Conservation (phyloP, 352 stramenopile genomes). For the Vaucheria bursata region DNA sequence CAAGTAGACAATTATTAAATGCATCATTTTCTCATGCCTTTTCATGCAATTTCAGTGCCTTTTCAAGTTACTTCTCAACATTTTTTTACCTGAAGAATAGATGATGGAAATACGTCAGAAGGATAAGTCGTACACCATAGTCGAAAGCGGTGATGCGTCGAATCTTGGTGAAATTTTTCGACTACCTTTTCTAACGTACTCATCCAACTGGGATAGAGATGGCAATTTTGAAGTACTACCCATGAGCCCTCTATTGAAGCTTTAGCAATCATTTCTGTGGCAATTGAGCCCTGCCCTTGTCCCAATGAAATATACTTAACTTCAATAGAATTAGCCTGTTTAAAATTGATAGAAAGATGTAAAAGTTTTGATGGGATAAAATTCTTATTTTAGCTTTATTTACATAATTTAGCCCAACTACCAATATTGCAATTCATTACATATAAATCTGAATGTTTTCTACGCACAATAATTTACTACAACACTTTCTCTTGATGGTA, state of each 20-base stretch:
- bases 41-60: too few relatives aligned
- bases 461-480: too few relatives aligned
- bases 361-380: too few relatives aligned
- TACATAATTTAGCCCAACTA: too few relatives aligned
- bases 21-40: too few relatives aligned
- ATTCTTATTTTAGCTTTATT: too few relatives aligned
- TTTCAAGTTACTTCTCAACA: too few relatives aligned
- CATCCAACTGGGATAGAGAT: constrained; percentile 83
- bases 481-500: too few relatives aligned
- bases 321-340: constrained; percentile 56
- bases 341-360: too few relatives aligned
- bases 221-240: constrained; percentile 79
- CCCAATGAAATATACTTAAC: constrained; percentile 79
- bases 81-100: constrained; percentile 60
- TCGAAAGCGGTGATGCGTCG: constrained; percentile 72
- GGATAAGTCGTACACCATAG: constrained; percentile 89
- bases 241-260: constrained; percentile 68
- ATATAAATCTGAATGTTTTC: too few relatives aligned
- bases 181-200: constrained; percentile 79
- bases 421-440: too few relatives aligned
- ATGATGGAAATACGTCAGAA: constrained; percentile 78
- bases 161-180: constrained; percentile 53
- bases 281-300: constrained; percentile 78
- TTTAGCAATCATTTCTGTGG: constrained; percentile 72
- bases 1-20: too few relatives aligned